Evolutionary conservation across 2,329 filamentous ascomycete species (phyloP), one percentile per base, ranked within the genome.

Genomic region (Monilinia vaccinii-corymbosi): DNA sequence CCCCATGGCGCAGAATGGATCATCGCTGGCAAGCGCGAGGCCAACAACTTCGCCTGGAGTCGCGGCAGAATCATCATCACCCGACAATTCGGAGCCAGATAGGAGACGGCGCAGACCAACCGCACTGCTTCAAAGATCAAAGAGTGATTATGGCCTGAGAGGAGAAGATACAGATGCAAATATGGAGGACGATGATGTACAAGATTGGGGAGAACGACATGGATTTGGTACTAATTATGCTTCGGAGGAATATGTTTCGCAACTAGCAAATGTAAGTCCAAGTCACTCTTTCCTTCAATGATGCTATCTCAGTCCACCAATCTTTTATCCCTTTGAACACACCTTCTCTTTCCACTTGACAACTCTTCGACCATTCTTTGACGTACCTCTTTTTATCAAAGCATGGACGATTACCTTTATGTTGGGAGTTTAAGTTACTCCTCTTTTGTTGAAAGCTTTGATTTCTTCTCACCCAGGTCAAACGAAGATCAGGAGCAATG

Each of bases 151-250:
- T 73, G 78, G 77, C 44, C 75, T 79, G 28, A 66, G 71, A 61
- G 73, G 74, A 61, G 73, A 76, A 50, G 68, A 70, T 45, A 34
- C 47, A 44, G 64, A 68, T 38, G 64, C 62, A 21, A 52, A 63
- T 40, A 53, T 58, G 23, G 69, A 70, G 23, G 65, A 68, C 16
- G 67, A 68, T 18, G 67, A 69, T 14, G 63, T 63, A 52, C 66
- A 69, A 60, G 69, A 67, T 57, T 73, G 70, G 70, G 71, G 71
- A 47, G 69, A 71, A 77, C 79, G 87, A 61, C 86, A 90, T 75
- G 86, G 86, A 56, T 89, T 86, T 81, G 86, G 88, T 66, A 83
- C 85, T 65, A 85, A 89, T 71, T 84, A 89, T 71, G 83, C 83
- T 61, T 87, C 83, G 14, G 83, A 84, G 63, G 86, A 89, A 72